A percentile compares a stretch with the other conserved stretches of the same genome.
These are phyloP conservation scores for Zopfia rhizophila DNA, from an alignment of 2,329 filamentous ascomycete species.

Conservation along the genomic window DNA sequence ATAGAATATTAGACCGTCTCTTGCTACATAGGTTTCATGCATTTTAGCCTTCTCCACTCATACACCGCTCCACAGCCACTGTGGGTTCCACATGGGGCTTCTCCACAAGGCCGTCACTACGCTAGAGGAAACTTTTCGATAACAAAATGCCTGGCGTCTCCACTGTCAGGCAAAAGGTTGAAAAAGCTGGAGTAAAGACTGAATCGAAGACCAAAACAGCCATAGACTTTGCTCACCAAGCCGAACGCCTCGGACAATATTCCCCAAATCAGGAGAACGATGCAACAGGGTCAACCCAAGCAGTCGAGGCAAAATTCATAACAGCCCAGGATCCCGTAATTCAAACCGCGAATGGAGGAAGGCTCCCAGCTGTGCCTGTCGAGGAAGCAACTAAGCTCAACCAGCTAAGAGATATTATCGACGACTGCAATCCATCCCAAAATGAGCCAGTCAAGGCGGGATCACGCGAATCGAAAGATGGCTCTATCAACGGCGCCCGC, in stretches of 20 bases:
- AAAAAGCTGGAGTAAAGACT: slow-evolving; percentile 30
- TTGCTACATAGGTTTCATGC: too few species aligned
- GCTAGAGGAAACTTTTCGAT: slow-evolving; percentile 17
- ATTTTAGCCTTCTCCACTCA: slow-evolving; percentile 13
- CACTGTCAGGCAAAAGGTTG: slow-evolving; percentile 32
- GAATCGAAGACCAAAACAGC: slow-evolving; percentile 53
- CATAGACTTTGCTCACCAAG: slow-evolving; percentile 70
- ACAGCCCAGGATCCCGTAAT: slow-evolving; percentile 79
- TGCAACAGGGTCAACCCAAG: slow-evolving; percentile 60
- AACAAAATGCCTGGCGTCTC: slow-evolving; percentile 36
- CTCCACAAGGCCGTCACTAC: slow-evolving; percentile 34
- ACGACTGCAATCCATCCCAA: slow-evolving; percentile 49
- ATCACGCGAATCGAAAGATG: slow-evolving; percentile 55
- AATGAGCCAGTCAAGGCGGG: slow-evolving; percentile 36
- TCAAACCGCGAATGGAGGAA: slow-evolving; percentile 71
- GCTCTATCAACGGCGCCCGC: slow-evolving; percentile 51
- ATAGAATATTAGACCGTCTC: too few species aligned
- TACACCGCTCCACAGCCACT: neutral
- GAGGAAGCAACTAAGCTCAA: slow-evolving; percentile 78
- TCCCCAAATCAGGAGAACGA: slow-evolving; percentile 53
- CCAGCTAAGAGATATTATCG: slow-evolving; percentile 64
- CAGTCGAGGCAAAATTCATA: slow-evolving; percentile 68
- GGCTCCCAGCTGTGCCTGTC: slow-evolving; percentile 75
- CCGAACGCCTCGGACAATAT: slow-evolving; percentile 59
- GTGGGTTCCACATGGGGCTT: slow-evolving; percentile 21